Evolutionary conservation across 768 basidiomycete species (phyloP), one percentile per base, ranked within the genome.

Genomic region (Mycena kentingensis): DNA sequence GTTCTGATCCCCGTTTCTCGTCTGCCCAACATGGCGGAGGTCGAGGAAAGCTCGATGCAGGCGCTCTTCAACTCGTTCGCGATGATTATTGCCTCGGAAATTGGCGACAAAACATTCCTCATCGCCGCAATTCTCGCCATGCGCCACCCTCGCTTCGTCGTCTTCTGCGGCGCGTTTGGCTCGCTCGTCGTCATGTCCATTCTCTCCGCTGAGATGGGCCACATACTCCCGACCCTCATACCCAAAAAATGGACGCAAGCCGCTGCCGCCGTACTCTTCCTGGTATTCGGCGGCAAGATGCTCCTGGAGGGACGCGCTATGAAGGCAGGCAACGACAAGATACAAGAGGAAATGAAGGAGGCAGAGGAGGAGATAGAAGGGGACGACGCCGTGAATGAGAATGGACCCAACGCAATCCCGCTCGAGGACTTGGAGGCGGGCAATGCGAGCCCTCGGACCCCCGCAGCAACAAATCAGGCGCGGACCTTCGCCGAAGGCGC

Each of bases 31-130:
- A 49, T 48, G 28, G 49, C 43, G 22, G 54, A 51, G 51, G 22
- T 53, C 3, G 71, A 75, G 53, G 65, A 64, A 38, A 69, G 55
- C 51, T 42, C 57, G n/a, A 24, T 77, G 46, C 73, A 85, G 57
- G 88, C 84, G 10, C 80, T 95, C 55, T 52, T 80, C 5, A 88
- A 93, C 64, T 83, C 92, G 5, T 93, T 94, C 73, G 69, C 80
- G 55, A 93, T 96, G 86, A 98, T 97, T 63, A 87, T 98, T 28
- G 77, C 89, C 66, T 93, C 91, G 2, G 92, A 94, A 76, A 88
- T 95, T 36, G 96, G 96, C 21, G 96, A 98, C 83, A 97, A 98
- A 69, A 98, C 96, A 0, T 87, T 96, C 43, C 93, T 95, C 45
- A 93, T 95, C 44, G 76, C 80, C 24, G 81, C 81, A 73, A 92